Base-by-base conservation (phyloP, 2,329 filamentous ascomycete genomes). In the Monosporascus cannonballus region DNA sequence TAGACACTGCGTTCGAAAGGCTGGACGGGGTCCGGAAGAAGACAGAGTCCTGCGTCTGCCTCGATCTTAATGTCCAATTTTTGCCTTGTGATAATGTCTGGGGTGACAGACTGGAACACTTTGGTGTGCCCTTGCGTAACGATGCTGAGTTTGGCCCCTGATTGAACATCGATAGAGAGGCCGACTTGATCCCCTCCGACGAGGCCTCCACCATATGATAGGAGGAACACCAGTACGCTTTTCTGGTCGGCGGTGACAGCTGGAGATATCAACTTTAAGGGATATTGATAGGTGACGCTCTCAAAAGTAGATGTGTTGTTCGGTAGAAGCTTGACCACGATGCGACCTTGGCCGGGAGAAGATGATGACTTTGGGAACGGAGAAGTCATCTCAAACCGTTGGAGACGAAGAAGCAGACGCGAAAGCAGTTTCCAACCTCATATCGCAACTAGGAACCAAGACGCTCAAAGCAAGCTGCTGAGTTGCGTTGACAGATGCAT, bases 141-240 rank as follows among this genome's bases (percentile, higher is more conserved):
- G 37, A 86, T 72, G 61, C 77, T 83, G 51, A 96, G 80, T 55
- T 84, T 85, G 4, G 90, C 86, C 2, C 74, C 71, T 3, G 76
- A 61, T 11, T 82, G 80, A 47, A 96, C 76, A 9, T 79, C 77
- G 56, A 96, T 80, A 20, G 76, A 75, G 25, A 99, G 80, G 63
- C 86, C 77, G 68, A 97, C 86, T 58, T 81, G 77, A 69, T 99
- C 94, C 42, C 92, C 91, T 14, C 87, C 89, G 2, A 99, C 89
- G 15, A 99, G 82, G 2, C 94, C 94, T 44, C 94, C 94, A 48
- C 94, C 94, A 67, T 97, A 99, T 1, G 92, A 96, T 48, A 99
- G 79, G 38, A 97, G 78, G 67, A 96, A 97, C 41, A 96, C 85
- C 34, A 94, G 82, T 8, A 91, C 79, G 52, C 89, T 89, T 58